Evolutionary conservation across 2,329 filamentous ascomycete genomes (phyloP).

Genomic region (Apiospora phragmitis): DNA sequence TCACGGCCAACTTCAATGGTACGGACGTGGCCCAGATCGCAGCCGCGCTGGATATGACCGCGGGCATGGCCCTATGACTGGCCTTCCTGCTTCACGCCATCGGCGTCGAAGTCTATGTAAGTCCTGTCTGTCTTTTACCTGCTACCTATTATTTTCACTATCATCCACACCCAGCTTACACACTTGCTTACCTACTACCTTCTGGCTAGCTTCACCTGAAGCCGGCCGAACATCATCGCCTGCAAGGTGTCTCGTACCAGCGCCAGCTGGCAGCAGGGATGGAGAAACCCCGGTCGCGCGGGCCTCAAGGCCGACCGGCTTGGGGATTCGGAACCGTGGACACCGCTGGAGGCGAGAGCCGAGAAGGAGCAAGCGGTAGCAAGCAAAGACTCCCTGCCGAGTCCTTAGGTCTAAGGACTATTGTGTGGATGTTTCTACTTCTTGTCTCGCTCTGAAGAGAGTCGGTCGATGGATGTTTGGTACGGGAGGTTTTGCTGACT

Average conservation of each 20-base stretch:
- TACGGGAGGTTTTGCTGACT: background rate
- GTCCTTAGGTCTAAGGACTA: background rate
- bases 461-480: background rate
- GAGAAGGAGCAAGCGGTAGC: background rate
- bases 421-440: background rate
- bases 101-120: conserved; percentile 49
- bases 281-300: conserved; percentile 45
- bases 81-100: conserved; percentile 51
- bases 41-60: conserved; percentile 46
- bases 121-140: conserved; percentile 18
- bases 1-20: conserved; percentile 35
- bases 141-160: background rate
- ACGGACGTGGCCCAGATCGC: conserved; percentile 32
- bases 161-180: background rate
- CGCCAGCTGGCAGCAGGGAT: conserved; percentile 55
- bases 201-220: conserved; percentile 48
- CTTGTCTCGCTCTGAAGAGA: background rate
- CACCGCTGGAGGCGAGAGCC: background rate
- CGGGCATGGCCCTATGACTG: conserved; percentile 55
- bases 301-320: conserved; percentile 45
- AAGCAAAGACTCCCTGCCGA: background rate
- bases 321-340: conserved; percentile 13
- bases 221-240: conserved; percentile 51
- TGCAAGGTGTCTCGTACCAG: conserved; percentile 57
- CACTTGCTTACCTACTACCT: background rate